Evolutionary conservation across 257 asterid genomes (phyloP).

Genomic region (Solanum rostratum): DNA sequence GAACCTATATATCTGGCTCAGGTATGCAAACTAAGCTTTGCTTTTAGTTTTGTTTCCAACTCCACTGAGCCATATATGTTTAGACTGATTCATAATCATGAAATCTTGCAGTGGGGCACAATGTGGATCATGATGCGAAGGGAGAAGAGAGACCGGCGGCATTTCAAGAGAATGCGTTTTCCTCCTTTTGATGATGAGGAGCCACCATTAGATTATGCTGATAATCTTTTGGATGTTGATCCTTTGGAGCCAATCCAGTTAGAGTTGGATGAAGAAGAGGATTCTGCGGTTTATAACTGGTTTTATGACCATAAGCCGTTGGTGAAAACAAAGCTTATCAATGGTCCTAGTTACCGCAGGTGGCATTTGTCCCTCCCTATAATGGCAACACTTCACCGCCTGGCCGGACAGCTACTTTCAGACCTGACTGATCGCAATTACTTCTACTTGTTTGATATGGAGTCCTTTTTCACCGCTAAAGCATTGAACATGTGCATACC

Average conservation of each 20-base stretch:
- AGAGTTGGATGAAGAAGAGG: constrained; percentile 95
- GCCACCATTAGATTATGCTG: constrained; percentile 97
- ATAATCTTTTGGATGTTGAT: constrained; percentile 90
- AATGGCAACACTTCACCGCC: constrained; percentile 96
- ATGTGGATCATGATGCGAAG: constrained; percentile 99
- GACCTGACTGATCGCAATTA: constrained; percentile 89
- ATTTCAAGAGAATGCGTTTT: constrained; percentile 97
- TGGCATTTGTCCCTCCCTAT: constrained; percentile 99
- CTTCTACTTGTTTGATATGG: constrained; percentile 95
- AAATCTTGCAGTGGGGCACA: constrained; percentile 75
- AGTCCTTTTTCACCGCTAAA: constrained; percentile 93
- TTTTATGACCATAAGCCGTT: constrained; percentile 98
- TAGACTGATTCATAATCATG: background rate
- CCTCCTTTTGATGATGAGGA: constrained; percentile 99
- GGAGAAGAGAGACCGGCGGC: constrained; percentile 95
- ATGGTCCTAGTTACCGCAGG: constrained; percentile 95
- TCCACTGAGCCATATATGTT: background rate
- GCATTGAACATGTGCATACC: constrained; percentile 99
- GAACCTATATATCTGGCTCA: constrained; percentile 97
- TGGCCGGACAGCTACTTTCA: constrained; percentile 95
- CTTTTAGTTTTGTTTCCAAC: background rate
- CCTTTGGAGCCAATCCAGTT: constrained; percentile 97
- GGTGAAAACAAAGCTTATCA: constrained; percentile 90
- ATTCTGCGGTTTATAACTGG: constrained; percentile 93
- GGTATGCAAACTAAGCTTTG: constrained; percentile 27